These are phyloP conservation scores for Trichophyton rubrum DNA, from an alignment of 2,329 filamentous ascomycete genomes.

Conservation along the genomic window DNA sequence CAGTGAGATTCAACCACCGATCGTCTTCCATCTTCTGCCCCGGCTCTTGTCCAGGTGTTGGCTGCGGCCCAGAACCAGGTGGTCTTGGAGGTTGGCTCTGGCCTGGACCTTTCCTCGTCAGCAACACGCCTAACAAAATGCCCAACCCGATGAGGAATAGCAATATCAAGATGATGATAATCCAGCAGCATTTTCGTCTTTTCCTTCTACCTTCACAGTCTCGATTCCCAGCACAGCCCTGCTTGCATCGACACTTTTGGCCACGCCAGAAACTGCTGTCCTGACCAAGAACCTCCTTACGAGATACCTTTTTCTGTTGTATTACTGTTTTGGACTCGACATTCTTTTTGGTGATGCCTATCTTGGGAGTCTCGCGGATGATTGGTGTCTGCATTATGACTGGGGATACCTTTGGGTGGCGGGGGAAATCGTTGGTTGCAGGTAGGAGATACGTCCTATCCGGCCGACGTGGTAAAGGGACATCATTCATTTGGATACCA, in stretches of 20 bases:
- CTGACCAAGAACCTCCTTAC: conserved; percentile 50
- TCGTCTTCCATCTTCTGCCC: conserved; percentile 27
- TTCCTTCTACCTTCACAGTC: conserved; percentile 52
- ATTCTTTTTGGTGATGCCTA: conserved; percentile 15
- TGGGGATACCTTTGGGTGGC: conserved; percentile 6
- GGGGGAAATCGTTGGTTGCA: conserved; percentile 27
- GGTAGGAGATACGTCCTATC: conserved; percentile 16
- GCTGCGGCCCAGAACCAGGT: neutral
- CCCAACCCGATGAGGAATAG: conserved; percentile 20
- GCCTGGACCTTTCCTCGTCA: conserved; percentile 11
- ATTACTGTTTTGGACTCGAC: conserved; percentile 34
- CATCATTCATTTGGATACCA: conserved; percentile 47
- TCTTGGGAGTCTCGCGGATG: conserved; percentile 15
- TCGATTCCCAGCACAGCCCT: conserved; percentile 52
- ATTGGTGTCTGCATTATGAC: neutral
- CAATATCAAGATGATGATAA: conserved; percentile 39
- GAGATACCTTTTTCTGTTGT: conserved; percentile 48
- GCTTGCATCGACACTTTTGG: conserved; percentile 48
- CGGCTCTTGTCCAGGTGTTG: neutral
- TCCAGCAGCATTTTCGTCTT: conserved; percentile 45
- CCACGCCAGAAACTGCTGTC: conserved; percentile 55
- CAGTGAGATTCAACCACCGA: conserved; percentile 71
- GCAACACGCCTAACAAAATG: conserved; percentile 37
- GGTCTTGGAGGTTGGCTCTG: neutral
- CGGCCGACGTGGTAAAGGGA: conserved; percentile 41